Conservation (phyloP, 2,329 filamentous ascomycete species). For the Alternaria sp. region DNA sequence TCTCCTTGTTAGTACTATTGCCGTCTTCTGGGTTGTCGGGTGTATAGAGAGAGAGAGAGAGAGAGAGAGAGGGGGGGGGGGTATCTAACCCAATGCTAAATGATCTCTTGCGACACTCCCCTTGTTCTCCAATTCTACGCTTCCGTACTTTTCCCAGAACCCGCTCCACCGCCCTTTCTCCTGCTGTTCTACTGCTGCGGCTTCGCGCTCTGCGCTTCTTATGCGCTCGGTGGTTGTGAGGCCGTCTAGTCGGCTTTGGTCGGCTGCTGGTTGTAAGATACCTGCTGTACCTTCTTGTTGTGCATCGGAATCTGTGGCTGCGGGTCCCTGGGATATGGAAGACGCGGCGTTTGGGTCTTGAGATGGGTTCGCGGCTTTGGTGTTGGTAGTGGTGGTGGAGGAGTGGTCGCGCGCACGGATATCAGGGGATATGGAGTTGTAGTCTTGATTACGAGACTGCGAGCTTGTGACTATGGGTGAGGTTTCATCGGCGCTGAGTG, state of each 20-base stretch:
- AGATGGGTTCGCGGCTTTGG: background rate
- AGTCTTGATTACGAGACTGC: constrained; percentile 20
- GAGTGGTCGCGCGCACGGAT: constrained; percentile 10
- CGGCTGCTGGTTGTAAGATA: constrained; percentile 2
- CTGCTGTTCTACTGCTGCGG: constrained; percentile 31
- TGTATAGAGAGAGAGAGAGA: background rate
- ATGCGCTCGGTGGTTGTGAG: background rate
- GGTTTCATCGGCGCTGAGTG: constrained; percentile 40
- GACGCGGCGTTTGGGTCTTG: constrained; percentile 2
- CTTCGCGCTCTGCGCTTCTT: constrained; percentile 34
- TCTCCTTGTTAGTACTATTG: background rate
- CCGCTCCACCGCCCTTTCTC: constrained; percentile 62
- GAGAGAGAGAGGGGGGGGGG: too few species aligned
- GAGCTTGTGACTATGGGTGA: constrained; percentile 36
- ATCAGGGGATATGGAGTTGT: constrained; percentile 36
- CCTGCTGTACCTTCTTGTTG: constrained; percentile 12
- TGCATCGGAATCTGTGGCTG: background rate
- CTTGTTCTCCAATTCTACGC: constrained; percentile 83
- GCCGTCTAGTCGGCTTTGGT: constrained; percentile 1
- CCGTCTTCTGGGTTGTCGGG: background rate
- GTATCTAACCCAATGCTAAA: constrained; percentile 72
- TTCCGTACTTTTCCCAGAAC: constrained; percentile 67
- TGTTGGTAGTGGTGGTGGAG: background rate
- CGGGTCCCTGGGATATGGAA: background rate
- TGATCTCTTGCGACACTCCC: constrained; percentile 85